Evolutionary conservation across 23 red algal genomes (phyloP).

Genomic region (Gracilaria gracilis): DNA sequence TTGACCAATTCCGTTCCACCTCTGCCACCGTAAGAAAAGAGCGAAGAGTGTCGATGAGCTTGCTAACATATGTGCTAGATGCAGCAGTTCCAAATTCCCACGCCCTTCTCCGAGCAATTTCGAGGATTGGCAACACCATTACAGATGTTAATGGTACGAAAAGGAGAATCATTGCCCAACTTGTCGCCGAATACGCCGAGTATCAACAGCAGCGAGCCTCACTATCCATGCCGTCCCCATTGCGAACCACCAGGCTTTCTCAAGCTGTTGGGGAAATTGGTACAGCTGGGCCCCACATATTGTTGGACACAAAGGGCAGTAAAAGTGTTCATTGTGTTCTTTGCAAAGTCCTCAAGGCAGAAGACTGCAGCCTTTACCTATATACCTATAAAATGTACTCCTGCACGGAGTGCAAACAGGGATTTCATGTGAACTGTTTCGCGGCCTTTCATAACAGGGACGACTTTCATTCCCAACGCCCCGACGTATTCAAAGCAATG

Average conservation of each 20-base stretch:
- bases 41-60: not conserved
- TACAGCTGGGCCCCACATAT: not conserved
- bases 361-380: too few relatives aligned
- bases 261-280: not conserved
- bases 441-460: too few relatives aligned
- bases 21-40: constrained; percentile 9
- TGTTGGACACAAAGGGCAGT: not conserved
- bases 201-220: not conserved
- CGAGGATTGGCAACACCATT: not conserved
- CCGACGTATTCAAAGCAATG: too few relatives aligned
- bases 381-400: too few relatives aligned
- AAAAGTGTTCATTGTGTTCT: not conserved
- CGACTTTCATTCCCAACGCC: too few relatives aligned
- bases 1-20: too few relatives aligned
- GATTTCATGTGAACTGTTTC: too few relatives aligned
- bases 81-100: too few relatives aligned
- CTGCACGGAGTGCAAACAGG: too few relatives aligned
- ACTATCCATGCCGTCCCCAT: not conserved
- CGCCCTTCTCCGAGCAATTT: not conserved
- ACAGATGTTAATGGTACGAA: not conserved
- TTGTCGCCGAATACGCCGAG: not conserved
- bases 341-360: too few relatives aligned
- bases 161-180: not conserved
- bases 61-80: not conserved
- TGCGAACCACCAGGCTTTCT: not conserved